These are phyloP conservation scores for Xylariales sp. DNA, from an alignment of 2,329 filamentous ascomycete species.

Conservation along the genomic window DNA sequence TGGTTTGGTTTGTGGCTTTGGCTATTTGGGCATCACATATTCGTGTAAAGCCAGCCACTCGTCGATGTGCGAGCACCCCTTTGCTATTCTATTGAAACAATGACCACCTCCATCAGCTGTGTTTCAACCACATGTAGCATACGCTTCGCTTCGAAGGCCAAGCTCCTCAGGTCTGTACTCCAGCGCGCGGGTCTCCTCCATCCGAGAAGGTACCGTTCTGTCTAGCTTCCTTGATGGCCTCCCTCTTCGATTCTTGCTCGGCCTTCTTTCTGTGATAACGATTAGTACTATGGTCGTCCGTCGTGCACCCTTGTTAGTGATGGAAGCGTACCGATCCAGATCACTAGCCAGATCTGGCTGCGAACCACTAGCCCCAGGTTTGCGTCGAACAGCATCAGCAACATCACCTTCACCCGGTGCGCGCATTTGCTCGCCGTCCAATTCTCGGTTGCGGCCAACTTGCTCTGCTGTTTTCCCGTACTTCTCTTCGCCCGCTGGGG, in stretches of 20 bases:
- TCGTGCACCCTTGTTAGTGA: background rate
- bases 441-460: conserved; percentile 16
- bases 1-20: no score
- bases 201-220: conserved; percentile 19
- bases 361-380: conserved; percentile 21
- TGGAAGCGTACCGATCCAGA: conserved; percentile 23
- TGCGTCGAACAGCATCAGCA: conserved; percentile 19
- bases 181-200: conserved; percentile 17
- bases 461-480: conserved; percentile 17
- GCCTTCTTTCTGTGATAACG: conserved; percentile 22
- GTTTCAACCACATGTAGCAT: no score
- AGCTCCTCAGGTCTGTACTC: conserved; percentile 8
- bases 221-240: conserved; percentile 22
- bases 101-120: no score
- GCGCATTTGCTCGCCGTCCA: conserved; percentile 27
- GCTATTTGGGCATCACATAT: no score
- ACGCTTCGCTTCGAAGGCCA: no score
- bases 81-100: no score
- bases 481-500: conserved; percentile 19
- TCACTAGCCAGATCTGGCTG: conserved; percentile 27
- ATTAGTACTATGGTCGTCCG: background rate
- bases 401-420: conserved; percentile 24
- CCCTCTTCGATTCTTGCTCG: conserved; percentile 11
- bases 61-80: no score
- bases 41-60: no score